A percentile compares a stretch with the other conserved stretches of the same genome.
These are phyloP conservation scores for Porphyridium purpureum DNA, from an alignment of 23 red algal species.

Conservation along the genomic window DNA sequence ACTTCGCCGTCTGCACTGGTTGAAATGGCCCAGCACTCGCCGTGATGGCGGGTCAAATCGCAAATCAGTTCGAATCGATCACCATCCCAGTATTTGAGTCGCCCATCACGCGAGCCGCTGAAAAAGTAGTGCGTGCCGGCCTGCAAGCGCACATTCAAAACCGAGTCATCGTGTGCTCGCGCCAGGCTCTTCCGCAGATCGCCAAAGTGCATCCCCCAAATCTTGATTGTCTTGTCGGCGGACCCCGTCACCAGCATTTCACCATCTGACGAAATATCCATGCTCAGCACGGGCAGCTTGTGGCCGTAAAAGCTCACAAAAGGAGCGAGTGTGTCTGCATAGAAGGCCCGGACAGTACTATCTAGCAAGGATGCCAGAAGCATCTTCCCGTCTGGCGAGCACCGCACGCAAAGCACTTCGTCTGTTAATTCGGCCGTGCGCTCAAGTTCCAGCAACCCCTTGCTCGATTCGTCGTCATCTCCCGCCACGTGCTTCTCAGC, in stretches of 20 bases:
- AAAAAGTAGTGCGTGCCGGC: slow-evolving; percentile 75
- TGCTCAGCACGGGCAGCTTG: slow-evolving; percentile 61
- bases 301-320: slow-evolving; percentile 81
- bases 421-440: slow-evolving; percentile 41
- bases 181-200: slow-evolving; percentile 68
- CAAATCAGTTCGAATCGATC: slow-evolving; percentile 53
- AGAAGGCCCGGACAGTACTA: slow-evolving; percentile 63
- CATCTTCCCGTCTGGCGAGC: slow-evolving; percentile 17
- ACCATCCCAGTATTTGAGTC: slow-evolving; percentile 82
- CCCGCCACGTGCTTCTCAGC: background rate
- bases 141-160: slow-evolving; percentile 50
- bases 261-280: slow-evolving; percentile 73
- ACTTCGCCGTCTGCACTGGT: slow-evolving; percentile 49
- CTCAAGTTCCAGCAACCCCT: slow-evolving; percentile 16
- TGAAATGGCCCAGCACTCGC: slow-evolving; percentile 20
- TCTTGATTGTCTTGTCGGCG: slow-evolving; percentile 79
- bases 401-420: slow-evolving; percentile 53
- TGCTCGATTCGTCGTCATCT: background rate
- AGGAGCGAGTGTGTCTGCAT: slow-evolving; percentile 43
- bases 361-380: slow-evolving; percentile 71
- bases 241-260: slow-evolving; percentile 67
- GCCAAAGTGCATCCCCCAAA: slow-evolving; percentile 95
- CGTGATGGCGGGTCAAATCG: slow-evolving; percentile 43
- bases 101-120: slow-evolving; percentile 60
- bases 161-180: slow-evolving; percentile 63